Conservation (phyloP, 257 asterid species). For the Ligustrum vulgare region DNA sequence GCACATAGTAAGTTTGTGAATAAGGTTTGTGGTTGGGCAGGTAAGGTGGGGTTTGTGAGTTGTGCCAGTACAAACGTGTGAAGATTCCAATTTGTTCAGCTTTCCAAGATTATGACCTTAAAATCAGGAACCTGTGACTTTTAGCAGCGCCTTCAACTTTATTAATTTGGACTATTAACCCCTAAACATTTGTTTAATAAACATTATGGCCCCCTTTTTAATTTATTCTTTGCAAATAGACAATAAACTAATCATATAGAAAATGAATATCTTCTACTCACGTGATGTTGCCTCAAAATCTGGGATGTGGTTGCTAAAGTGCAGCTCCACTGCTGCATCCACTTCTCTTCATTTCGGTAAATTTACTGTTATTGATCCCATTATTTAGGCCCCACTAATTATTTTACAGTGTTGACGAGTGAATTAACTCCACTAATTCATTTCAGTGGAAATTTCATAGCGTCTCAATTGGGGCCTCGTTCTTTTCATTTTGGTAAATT, state of each 20-base stretch:
- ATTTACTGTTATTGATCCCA: neutral
- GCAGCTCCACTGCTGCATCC: constrained; percentile 7
- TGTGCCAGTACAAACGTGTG: constrained; percentile 26
- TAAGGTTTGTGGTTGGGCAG: neutral
- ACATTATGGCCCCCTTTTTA: constrained; percentile 6
- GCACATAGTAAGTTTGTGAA: too few species aligned
- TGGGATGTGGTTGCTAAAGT: constrained; percentile 38
- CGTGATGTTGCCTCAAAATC: constrained; percentile 45
- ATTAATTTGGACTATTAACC: neutral
- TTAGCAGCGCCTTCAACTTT: constrained; percentile 43
- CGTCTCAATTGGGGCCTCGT: too few species aligned
- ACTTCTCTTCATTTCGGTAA: neutral
- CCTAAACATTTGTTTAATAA: neutral
- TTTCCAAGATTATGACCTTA: constrained; percentile 34
- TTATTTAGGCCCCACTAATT: neutral
- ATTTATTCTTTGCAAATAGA: neutral
- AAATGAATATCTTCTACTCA: constrained; percentile 21
- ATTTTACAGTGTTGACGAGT: neutral
- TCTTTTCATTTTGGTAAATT: neutral
- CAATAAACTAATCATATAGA: neutral
- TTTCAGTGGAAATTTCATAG: too few species aligned
- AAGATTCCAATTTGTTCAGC: constrained; percentile 31
- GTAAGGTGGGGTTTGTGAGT: neutral
- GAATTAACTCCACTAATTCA: neutral
- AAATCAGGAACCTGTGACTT: constrained; percentile 21